Evolutionary conservation across 345 rosid genomes (phyloP), one percentile per base, ranked within the genome.

Genomic region (Mangifera indica): DNA sequence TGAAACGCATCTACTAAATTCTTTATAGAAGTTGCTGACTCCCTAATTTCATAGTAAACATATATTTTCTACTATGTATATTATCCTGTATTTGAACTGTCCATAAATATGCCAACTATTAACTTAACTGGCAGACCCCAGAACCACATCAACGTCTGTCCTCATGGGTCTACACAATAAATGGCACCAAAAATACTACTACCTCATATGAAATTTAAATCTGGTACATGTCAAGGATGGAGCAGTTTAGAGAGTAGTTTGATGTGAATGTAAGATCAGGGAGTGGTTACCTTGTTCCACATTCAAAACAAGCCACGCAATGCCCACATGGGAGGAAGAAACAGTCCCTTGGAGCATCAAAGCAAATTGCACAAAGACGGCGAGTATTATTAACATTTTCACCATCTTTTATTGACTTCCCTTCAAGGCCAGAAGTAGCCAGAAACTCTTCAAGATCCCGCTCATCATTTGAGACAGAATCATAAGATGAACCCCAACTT

Each of bases 281-380:
- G 24, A 45, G 67, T 34, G 44, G 17, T 72, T 91, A 93, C 99
- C 98, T 87, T 57, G 91, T 83, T 78, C 98, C 98, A 61, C 99
- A 96, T 8, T 77, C 93, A 77, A 84, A 93, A 79, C 97, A 96
- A 75, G 99, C 87, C 26, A 93, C 88, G 66, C 96, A 96, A 75
- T 93, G 98, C 51, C 99, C 99, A 72, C 99, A 96, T 17, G 97
- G 97, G 84, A 96, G 98, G 83, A 96, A 95, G 82, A 93, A 96
- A 82, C 99, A 93, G 77, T 89, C 98, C 79, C 99, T 91, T 9
- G 97, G 96, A 65, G 96, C 99, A 81, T 96, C 99, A 74, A 83
- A 96, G 86, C 99, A 96, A 60, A 96, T 93, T 2, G 93, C 97
- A 83, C 99, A 96, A 34, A 93, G 96, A n/a, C 91, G 91, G 57